Base-by-base conservation (phyloP, 192 early-diverging fungal species). In the Podila clonocystis region DNA sequence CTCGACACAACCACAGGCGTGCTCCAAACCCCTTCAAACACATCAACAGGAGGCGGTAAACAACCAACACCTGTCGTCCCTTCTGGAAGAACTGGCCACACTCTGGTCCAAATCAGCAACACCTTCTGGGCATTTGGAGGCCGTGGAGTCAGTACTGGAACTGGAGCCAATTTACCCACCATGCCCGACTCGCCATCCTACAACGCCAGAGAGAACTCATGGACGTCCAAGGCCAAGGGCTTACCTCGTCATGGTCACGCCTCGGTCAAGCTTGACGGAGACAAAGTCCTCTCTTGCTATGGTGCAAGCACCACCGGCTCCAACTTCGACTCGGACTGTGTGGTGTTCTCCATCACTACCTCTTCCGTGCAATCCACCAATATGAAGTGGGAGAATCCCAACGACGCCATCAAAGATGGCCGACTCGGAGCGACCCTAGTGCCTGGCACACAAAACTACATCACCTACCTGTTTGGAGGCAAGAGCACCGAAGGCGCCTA, bases 381-480 rank as follows among this genome's bases (percentile, higher is more conserved):
- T 2, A 0, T 80, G 24, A 41, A 22, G 17, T 80, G 67, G 65
- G 17, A 24, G 36, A 68, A 68, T 31, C 0, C 24, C 28, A 57
- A n/a, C 9, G 77, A 73, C 50, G 29, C 28, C 0, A 65, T 73
- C 33, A 36, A 7, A 0, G 62, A 48, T 2, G 71, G 70, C 8
- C 26, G 66, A 45, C 58, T 30, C 13, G 70, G 71, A 24, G 49
- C 45, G 26, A 36, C 77, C 1, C 48, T 80, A 4, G 67, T 80
- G 19, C n/a, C 70, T 4, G 29, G 52, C 0, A 3, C 36, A 2
- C 24, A 67, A 15, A 38, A 26, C 33, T 57, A 60, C 22, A 34
- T 45, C 2, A 26, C 65, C 17, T 80, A 80, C 67, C 33, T 80
- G 62, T 80, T 80, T 73, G 77, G 77, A 60, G 77, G 77, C 4